Evolutionary conservation across 2,329 filamentous ascomycete genomes (phyloP).

Genomic region (Aspergillus sojae): DNA sequence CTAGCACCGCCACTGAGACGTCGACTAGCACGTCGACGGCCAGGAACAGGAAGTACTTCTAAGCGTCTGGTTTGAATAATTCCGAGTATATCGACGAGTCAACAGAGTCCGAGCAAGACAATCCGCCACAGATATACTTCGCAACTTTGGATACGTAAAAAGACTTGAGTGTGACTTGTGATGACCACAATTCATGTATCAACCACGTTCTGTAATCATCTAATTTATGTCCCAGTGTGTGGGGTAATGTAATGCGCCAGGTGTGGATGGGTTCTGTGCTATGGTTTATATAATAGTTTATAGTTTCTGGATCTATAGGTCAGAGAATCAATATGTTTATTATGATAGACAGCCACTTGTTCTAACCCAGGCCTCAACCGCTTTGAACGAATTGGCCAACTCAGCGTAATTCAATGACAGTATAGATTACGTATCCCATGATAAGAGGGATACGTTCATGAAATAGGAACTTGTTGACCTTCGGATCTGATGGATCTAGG

Average conservation of each 20-base stretch:
- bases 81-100: background rate
- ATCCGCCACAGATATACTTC: background rate
- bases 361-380: background rate
- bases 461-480: no score
- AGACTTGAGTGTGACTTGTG: background rate
- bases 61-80: background rate
- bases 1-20: background rate
- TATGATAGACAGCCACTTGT: background rate
- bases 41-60: background rate
- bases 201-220: constrained; percentile 5
- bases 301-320: background rate
- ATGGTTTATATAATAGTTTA: background rate
- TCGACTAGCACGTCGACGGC: background rate
- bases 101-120: background rate
- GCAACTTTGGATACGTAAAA: background rate
- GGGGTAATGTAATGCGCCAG: background rate
- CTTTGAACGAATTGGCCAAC: no score
- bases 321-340: background rate
- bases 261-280: background rate
- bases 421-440: background rate
- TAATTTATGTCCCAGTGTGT: background rate
- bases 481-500: no score
- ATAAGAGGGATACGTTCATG: background rate
- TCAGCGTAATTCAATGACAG: no score
- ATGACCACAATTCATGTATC: background rate